phyloP scores from a whole-genome alignment of 345 rosid species.

The Gossypium sturtianum region DNA sequence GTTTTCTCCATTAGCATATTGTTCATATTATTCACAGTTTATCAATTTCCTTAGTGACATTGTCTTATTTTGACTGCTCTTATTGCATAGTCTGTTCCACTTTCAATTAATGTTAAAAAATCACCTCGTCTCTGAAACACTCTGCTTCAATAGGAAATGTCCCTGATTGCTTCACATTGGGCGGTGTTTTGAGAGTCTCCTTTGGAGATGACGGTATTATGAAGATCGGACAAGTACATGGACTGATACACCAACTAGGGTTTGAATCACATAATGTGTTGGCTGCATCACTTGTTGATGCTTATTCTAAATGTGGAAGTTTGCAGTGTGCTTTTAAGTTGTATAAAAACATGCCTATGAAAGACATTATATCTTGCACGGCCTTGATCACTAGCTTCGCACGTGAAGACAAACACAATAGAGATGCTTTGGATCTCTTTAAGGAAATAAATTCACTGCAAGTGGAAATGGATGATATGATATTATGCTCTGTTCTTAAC shows the following conservation, averaged over 20 bases:
- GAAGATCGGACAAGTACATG: conserved; percentile 49
- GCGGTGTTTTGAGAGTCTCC: conserved; percentile 56
- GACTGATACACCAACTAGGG: conserved; percentile 41
- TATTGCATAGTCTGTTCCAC: too few relatives aligned
- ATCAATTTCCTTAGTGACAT: too few relatives aligned
- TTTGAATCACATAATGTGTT: conserved; percentile 32
- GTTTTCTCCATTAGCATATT: too few relatives aligned
- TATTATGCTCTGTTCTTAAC: conserved; percentile 52
- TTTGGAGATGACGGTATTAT: conserved; percentile 24
- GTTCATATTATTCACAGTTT: too few relatives aligned
- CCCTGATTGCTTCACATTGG: conserved; percentile 66
- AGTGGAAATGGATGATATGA: conserved; percentile 45
- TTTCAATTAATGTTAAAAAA: too few relatives aligned
- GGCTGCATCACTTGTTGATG: conserved; percentile 52
- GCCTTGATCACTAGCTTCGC: conserved; percentile 59
- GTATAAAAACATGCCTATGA: conserved; percentile 29
- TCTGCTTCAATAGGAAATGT: conserved; percentile 34
- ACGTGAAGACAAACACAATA: conserved; percentile 18
- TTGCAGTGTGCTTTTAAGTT: conserved; percentile 38
- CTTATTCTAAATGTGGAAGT: conserved; percentile 58
- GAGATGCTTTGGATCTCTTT: conserved; percentile 45
- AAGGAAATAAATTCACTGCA: conserved; percentile 41
- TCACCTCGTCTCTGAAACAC: conserved; percentile 2
- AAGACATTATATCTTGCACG: conserved; percentile 57
- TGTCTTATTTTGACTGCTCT: too few relatives aligned